Evolutionary conservation across 768 basidiomycete genomes (phyloP), one percentile per base, ranked within the genome.

Genomic region (Tulasnella sp.): DNA sequence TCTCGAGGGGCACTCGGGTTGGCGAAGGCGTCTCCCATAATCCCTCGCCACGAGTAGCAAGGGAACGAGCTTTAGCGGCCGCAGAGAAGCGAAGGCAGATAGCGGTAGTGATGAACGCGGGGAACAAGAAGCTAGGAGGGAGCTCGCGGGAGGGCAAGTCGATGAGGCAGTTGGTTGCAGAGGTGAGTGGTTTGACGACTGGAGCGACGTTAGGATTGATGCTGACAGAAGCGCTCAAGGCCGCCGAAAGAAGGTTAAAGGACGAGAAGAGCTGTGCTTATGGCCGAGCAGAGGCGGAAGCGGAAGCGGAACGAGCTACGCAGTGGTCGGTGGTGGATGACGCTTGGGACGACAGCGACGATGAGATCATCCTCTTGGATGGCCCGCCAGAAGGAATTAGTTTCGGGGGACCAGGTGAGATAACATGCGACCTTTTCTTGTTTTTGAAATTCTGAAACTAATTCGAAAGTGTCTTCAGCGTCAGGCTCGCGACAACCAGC

Each of bases 261-360:
- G 96, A 98, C 82, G 92, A 93, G 82, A 91, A 91, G 83, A 85
- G 89, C 0, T 98, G 97, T 81, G 93, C 88, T 2, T 91, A 89
- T 77, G 92, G 91, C 1, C 18, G 62, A 27, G 85, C 86, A 14
- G 73, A 86, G 19, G 91, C 90, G 1, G 84, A 90, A 81, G 86
- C 84, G 3, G 93, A 94, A 84, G 91, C 91, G 1, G 89, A 88
- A 31, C 93, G 91, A 83, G 95, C 93, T 16, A 90, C 91, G 0
- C 86, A 89, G 77, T 88, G 92, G 71, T 93, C 93, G 82, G 86
- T 91, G 19, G 88, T 88, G 76, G 88, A 88, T 80, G 85, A 90
- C 73, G 90, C 88, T 42, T 89, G 56, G 0, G 84, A 85, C 19
- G 76, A 79, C 52, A 36, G 74, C 83, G 85, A 38, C 31, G 24